Conservation (phyloP, 1,284 basidiomycete genomes). For the Puccinia novopanici region DNA sequence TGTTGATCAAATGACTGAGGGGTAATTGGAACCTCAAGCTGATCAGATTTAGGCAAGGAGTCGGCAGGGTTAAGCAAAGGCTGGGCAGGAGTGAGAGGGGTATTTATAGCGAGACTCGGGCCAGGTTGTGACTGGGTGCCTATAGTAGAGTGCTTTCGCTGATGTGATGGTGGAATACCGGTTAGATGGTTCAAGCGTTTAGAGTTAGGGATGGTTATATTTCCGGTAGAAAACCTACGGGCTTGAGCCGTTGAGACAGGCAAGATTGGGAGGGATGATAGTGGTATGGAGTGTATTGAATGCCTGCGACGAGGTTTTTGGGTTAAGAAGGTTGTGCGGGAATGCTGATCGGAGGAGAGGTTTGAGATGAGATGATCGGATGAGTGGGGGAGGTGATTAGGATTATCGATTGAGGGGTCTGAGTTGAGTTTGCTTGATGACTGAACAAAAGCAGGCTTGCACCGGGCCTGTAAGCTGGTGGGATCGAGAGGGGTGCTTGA, state of each 20-base stretch:
- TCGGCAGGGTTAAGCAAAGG: background rate
- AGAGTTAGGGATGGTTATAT: background rate
- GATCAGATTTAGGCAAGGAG: background rate
- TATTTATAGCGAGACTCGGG: background rate
- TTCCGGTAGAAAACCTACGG: slow-evolving; percentile 29
- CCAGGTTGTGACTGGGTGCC: slow-evolving; percentile 5
- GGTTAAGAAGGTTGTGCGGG: slow-evolving; percentile 1
- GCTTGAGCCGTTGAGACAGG: background rate
- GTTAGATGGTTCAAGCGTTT: background rate
- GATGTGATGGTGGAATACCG: background rate
- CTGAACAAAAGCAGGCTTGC: slow-evolving; percentile 37
- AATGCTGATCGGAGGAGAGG: slow-evolving; percentile 32
- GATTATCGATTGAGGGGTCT: too few species aligned
- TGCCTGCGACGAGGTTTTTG: slow-evolving; percentile 14
- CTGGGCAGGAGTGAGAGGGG: background rate
- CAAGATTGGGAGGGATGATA: background rate
- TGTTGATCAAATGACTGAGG: slow-evolving; percentile 21
- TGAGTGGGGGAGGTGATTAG: slow-evolving; percentile 56
- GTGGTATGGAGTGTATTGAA: background rate
- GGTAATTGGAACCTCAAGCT: background rate
- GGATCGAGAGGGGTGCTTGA: background rate
- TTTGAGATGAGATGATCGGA: slow-evolving; percentile 56
- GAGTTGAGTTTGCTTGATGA: slow-evolving; percentile 48
- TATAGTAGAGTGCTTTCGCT: slow-evolving; percentile 6
- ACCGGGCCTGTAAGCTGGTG: slow-evolving; percentile 24